Conservation (phyloP, 441 rosid genomes). For the Flueggea neowawraea region DNA sequence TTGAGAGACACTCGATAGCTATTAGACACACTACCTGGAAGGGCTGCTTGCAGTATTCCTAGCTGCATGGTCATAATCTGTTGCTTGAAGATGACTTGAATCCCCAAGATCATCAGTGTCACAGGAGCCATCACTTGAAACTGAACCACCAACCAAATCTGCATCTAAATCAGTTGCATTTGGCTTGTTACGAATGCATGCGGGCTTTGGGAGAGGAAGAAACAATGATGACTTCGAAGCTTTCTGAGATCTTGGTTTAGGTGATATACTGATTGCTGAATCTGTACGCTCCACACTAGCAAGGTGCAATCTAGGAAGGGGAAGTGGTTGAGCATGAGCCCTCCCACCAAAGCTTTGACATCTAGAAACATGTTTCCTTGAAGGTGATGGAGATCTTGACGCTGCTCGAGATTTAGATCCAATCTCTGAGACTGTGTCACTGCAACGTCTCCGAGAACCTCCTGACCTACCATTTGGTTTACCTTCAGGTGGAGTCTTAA, state of each 20-base stretch:
- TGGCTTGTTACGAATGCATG: conserved; percentile 42
- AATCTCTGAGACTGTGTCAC: conserved; percentile 46
- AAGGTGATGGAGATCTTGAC: conserved; percentile 65
- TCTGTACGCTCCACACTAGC: conserved; percentile 41
- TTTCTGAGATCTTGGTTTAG: conserved; percentile 41
- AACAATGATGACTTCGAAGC: conserved; percentile 39
- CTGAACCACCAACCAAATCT: conserved; percentile 45
- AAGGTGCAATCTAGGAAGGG: conserved; percentile 48
- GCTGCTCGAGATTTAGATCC: conserved; percentile 52
- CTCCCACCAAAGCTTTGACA: conserved; percentile 62
- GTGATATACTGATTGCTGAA: conserved; percentile 43
- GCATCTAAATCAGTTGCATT: conserved; percentile 50
- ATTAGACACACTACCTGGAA: conserved; percentile 37
- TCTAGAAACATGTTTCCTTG: conserved; percentile 47
- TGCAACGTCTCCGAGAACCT: conserved; percentile 41
- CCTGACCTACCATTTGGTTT: conserved; percentile 39
- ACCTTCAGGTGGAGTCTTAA: conserved; percentile 45
- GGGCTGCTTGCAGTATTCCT: conserved; percentile 43
- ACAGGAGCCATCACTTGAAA: conserved; percentile 55
- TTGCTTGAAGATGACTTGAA: conserved; percentile 43
- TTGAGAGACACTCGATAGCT: conserved; percentile 1
- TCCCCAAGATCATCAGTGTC: conserved; percentile 60
- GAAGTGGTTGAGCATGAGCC: conserved; percentile 65
- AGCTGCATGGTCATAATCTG: conserved; percentile 45
- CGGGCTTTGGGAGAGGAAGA: conserved; percentile 53